phyloP scores from a whole-genome alignment of 2,329 filamentous ascomycete species.

The Colletotrichum sp. region DNA sequence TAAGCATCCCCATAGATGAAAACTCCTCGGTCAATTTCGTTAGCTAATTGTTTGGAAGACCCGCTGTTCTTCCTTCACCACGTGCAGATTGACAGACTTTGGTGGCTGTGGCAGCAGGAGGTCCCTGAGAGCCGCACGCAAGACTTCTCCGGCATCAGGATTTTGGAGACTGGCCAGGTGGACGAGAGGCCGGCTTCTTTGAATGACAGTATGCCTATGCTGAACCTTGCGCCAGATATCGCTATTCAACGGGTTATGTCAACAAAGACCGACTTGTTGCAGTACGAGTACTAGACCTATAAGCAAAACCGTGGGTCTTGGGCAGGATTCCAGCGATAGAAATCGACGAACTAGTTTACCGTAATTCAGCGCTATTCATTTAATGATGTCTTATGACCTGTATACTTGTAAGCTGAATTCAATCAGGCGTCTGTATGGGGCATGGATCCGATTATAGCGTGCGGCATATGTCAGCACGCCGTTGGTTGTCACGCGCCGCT shows the following conservation, averaged over 20 bases:
- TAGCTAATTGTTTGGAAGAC: background rate
- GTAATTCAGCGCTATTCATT: background rate
- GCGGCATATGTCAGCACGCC: background rate
- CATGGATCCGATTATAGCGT: rapidly evolving
- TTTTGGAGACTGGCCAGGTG: background rate
- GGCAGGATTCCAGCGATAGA: background rate
- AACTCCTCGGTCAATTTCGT: background rate
- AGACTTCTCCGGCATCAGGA: slow-evolving; percentile 9
- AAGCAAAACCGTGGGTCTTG: background rate
- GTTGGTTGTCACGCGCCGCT: background rate
- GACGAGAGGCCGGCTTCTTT: background rate
- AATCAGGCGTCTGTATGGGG: background rate
- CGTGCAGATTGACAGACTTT: slow-evolving; percentile 23
- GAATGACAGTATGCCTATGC: slow-evolving; percentile 12
- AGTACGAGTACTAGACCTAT: slow-evolving; percentile 10
- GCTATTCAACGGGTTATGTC: slow-evolving; percentile 17
- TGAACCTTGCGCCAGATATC: slow-evolving; percentile 14
- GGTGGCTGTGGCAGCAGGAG: slow-evolving; percentile 24
- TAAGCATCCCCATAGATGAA: background rate
- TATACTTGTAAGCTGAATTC: background rate
- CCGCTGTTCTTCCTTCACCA: slow-evolving; percentile 27
- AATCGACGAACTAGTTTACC: rapidly evolving
- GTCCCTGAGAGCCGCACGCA: background rate
- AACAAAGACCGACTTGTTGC: background rate
- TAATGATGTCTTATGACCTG: background rate